Conservation (phyloP, 176 grass and related monocot genomes). For the Oropetium thomaeum region DNA sequence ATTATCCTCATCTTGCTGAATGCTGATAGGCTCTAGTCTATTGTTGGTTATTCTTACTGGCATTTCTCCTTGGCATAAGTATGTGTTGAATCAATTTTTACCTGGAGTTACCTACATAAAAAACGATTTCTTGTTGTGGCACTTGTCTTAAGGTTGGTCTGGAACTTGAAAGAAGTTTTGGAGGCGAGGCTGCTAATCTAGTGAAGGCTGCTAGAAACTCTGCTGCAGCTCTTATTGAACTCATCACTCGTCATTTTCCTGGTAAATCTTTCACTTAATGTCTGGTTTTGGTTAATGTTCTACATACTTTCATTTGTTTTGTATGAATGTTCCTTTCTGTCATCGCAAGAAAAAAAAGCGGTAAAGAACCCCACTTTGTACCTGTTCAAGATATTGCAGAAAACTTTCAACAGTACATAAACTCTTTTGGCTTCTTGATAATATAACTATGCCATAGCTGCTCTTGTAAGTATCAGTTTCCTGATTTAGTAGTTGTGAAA, state of each 20-base stretch:
- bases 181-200: conserved; percentile 72
- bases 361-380: background rate
- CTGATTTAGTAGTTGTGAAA: background rate
- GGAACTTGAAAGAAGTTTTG: conserved; percentile 83
- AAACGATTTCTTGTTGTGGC: background rate
- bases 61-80: background rate
- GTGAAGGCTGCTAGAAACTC: conserved; percentile 79
- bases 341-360: background rate
- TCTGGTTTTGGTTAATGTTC: background rate
- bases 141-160: conserved; percentile 58
- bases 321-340: background rate
- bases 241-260: conserved; percentile 86
- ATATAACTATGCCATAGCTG: background rate
- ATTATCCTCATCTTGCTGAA: background rate
- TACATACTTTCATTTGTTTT: background rate
- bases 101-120: background rate
- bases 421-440: background rate
- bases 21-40: background rate
- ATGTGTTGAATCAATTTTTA: background rate
- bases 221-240: conserved; percentile 64
- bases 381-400: conserved; percentile 3
- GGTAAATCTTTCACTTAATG: conserved; percentile 44
- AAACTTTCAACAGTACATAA: background rate
- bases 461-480: background rate
- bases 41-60: background rate